phyloP scores from a whole-genome alignment of 2,329 filamentous ascomycete genomes.

The Lasiodiplodia theobromae region DNA sequence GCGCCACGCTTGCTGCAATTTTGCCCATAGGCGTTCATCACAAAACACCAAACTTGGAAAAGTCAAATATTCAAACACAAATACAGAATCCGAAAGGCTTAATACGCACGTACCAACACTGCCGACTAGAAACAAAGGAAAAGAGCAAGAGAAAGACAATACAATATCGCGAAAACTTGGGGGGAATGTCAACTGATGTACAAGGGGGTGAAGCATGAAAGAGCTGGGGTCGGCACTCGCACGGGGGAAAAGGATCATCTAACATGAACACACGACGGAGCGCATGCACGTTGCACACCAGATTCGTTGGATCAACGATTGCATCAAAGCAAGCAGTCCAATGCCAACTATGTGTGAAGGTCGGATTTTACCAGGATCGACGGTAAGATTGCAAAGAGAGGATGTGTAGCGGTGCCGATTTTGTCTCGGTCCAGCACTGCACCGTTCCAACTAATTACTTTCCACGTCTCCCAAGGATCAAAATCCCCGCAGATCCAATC shows the following conservation, averaged over 20 bases:
- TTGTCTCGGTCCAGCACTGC: background rate
- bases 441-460: background rate
- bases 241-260: background rate
- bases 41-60: slow-evolving; percentile 22
- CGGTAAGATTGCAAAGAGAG: slow-evolving; percentile 1
- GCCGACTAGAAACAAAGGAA: background rate
- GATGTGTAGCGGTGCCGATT: background rate
- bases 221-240: background rate
- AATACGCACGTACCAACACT: background rate
- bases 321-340: slow-evolving; percentile 17
- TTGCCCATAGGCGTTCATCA: slow-evolving; percentile 2
- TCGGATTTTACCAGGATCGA: slow-evolving; percentile 6
- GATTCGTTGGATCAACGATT: slow-evolving; percentile 7
- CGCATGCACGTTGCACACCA: slow-evolving; percentile 12
- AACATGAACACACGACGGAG: slow-evolving; percentile 1
- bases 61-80: background rate
- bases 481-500: background rate
- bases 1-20: slow-evolving; percentile 22
- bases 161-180: background rate
- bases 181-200: background rate
- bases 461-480: background rate
- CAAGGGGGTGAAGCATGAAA: background rate
- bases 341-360: slow-evolving; percentile 14
- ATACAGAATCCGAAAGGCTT: background rate
- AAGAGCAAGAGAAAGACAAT: background rate